Percentiles rank a stretch among this genome's conserved stretches.
These are phyloP conservation scores for Cryptosporidium ubiquitum DNA, from an alignment of 169 alveolate species.

Conservation along the genomic window DNA sequence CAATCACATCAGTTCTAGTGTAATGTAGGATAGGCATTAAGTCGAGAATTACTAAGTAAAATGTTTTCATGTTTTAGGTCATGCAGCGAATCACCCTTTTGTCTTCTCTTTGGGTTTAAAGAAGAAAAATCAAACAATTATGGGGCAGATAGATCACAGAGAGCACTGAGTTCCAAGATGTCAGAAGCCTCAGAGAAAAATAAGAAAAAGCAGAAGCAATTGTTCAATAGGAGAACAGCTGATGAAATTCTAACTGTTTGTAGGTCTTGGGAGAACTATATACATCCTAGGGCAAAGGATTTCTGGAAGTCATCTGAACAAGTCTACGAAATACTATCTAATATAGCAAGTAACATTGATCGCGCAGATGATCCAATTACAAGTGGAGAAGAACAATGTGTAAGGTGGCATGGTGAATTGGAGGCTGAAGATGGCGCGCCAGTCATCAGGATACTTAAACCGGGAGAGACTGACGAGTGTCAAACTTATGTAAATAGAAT, in stretches of 20 bases:
- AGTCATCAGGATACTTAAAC: conserved; percentile 84
- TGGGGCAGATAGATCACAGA: conserved; percentile 59
- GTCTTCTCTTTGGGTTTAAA: conserved; percentile 59
- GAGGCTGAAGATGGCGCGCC: conserved; percentile 87
- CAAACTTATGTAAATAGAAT: conserved; percentile 89
- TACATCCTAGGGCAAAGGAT: conserved; percentile 91
- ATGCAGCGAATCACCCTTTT: conserved; percentile 72
- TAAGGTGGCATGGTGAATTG: conserved; percentile 89
- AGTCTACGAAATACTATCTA: conserved; percentile 85
- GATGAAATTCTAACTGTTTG: conserved; percentile 87
- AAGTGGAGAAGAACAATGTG: conserved; percentile 90
- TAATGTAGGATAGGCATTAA: not conserved
- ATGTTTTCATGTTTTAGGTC: conserved; percentile 73
- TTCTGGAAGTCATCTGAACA: conserved; percentile 89
- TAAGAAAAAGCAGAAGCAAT: not conserved
- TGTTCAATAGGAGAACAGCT: conserved; percentile 84
- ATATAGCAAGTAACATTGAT: conserved; percentile 86
- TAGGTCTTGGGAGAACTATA: conserved; percentile 91
- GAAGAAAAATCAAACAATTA: conserved; percentile 37
- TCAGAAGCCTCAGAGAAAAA: conserved; percentile 31
- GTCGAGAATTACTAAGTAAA: not conserved
- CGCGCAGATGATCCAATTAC: conserved; percentile 88
- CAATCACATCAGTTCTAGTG: not conserved
- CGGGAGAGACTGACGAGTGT: conserved; percentile 86
- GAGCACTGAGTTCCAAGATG: conserved; percentile 63